phyloP scores from a whole-genome alignment of 345 rosid species.

The Odontarrhena argentea region DNA sequence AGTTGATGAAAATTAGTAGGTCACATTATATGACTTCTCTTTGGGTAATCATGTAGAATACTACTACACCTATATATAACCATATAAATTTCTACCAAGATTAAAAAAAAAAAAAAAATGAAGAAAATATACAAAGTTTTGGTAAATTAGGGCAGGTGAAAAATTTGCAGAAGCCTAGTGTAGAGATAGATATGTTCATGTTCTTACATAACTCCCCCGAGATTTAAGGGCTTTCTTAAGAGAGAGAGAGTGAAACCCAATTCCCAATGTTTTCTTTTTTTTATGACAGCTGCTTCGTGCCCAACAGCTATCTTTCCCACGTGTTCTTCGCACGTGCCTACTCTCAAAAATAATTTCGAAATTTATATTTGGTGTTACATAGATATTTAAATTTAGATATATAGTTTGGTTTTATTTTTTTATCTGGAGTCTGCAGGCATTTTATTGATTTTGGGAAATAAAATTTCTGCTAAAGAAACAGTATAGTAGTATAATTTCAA shows the following conservation, averaged over 20 bases:
- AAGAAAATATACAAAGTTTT: not conserved
- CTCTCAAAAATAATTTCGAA: not conserved
- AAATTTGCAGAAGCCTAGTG: conserved; percentile 42
- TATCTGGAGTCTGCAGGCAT: conserved; percentile 35
- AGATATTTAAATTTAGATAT: not conserved
- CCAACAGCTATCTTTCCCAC: conserved; percentile 40
- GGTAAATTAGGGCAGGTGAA: conserved; percentile 45
- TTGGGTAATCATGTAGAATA: conserved; percentile 1
- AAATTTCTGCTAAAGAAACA: conserved; percentile 23
- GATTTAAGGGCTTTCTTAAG: conserved; percentile 35
- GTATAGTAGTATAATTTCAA: conserved; percentile 7
- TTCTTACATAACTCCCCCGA: conserved; percentile 41
- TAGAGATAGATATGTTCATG: conserved; percentile 18
- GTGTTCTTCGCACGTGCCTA: conserved; percentile 37
- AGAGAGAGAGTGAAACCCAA: conserved; percentile 27
- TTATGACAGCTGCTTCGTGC: conserved; percentile 33
- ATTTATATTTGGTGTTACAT: not conserved
- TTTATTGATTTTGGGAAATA: conserved; percentile 39
- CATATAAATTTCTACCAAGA: not conserved
- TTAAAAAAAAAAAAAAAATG: too few species aligned
- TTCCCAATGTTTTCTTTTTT: conserved; percentile 37
- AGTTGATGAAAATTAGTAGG: too few species aligned
- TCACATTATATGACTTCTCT: too few species aligned
- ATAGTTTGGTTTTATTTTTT: not conserved
- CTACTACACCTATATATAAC: conserved; percentile 18